Conservation (phyloP, 192 early-diverging fungal species). For the Umbelopsis sp. region DNA sequence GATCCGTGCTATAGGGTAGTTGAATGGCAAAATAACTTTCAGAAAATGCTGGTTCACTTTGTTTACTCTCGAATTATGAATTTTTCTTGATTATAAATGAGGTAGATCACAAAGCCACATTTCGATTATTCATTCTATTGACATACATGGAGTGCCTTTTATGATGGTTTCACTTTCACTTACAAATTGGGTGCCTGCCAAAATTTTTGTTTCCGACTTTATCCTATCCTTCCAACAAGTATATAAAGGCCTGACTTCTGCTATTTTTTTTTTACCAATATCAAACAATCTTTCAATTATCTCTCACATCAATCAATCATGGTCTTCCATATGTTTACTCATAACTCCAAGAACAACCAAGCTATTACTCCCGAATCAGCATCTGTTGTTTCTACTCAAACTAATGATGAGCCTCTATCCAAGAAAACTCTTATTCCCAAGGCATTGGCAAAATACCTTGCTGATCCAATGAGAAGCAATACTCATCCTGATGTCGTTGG, state of each 20-base stretch:
- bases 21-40: no score
- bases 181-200: not conserved
- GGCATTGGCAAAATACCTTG: conserved; percentile 13
- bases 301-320: not conserved
- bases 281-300: not conserved
- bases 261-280: not conserved
- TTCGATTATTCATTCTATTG: no score
- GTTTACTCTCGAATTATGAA: no score
- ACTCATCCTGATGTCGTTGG: conserved; percentile 32
- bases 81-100: no score
- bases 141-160: not conserved
- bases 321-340: conserved; percentile 1
- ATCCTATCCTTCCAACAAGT: not conserved
- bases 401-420: not conserved
- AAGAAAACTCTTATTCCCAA: conserved; percentile 8
- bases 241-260: conserved; percentile 3
- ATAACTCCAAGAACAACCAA: not conserved
- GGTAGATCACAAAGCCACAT: no score
- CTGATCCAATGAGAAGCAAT: conserved; percentile 33
- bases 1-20: no score
- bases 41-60: no score
- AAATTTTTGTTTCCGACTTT: conserved; percentile 4
- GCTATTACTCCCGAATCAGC: not conserved
- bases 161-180: not conserved
- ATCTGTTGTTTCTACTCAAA: not conserved